A percentile compares a stretch with the other conserved stretches of the same genome.
phyloP scores from a whole-genome alignment of 257 asterid genomes.

The Scutellaria baicalensis region DNA sequence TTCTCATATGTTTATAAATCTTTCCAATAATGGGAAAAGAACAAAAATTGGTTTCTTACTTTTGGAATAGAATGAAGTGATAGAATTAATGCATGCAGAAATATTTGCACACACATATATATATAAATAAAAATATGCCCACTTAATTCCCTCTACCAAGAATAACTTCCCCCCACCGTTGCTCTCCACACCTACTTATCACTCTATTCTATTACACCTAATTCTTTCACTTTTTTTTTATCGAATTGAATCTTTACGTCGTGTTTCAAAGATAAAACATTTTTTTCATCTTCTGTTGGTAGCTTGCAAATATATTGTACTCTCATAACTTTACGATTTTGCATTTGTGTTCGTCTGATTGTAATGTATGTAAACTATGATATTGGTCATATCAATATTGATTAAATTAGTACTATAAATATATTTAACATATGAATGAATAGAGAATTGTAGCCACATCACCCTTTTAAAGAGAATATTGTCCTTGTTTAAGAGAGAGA shows the following conservation, averaged over 20 bases:
- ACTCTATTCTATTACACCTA: neutral
- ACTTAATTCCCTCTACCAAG: slow-evolving; percentile 18
- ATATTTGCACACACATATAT: neutral
- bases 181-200: neutral
- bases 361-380: too few species aligned
- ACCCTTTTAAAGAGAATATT: slow-evolving; percentile 6
- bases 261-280: too few species aligned
- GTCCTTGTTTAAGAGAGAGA: neutral
- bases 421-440: neutral
- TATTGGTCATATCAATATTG: too few species aligned
- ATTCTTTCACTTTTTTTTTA: neutral
- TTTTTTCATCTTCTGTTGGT: too few species aligned
- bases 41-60: slow-evolving; percentile 11
- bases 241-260: too few species aligned
- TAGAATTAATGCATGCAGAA: slow-evolving; percentile 18
- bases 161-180: slow-evolving; percentile 28
- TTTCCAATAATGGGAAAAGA: slow-evolving; percentile 38
- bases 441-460: slow-evolving; percentile 13
- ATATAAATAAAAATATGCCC: neutral
- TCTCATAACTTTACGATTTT: too few species aligned
- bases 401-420: neutral
- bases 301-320: too few species aligned
- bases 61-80: slow-evolving; percentile 15
- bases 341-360: too few species aligned
- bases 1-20: slow-evolving; percentile 2